Base-by-base conservation (phyloP, 2,329 filamentous ascomycete species). In the Penicillium sp. region DNA sequence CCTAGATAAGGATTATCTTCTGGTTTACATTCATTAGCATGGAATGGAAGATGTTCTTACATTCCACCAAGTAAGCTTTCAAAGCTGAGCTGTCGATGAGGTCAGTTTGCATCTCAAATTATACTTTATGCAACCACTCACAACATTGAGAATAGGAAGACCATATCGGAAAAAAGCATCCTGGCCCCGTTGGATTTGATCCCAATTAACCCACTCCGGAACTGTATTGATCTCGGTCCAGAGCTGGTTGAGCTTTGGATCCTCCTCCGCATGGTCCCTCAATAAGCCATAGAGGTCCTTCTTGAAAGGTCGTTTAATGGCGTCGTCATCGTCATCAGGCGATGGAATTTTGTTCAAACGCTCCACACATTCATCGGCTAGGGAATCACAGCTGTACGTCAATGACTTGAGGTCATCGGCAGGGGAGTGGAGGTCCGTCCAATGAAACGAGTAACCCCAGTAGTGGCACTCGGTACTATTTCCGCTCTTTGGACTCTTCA, bases 101-200 rank as follows among this genome's bases (percentile, higher is more conserved):
- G 44, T 61, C 25, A 57, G 50, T 53, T 33, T 13, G 6, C 2
- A 66, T 45, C 72, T 10, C 71, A 4, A 9, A 13, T 25, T 27
- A 23, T 38, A 17, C 15, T 23, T 8, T 17, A 12, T 51, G 17
- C n/a, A 12, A 9, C 29, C 10, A 68, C 71, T 63, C 38, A 73
- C 71, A 25, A 66, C 85, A 8, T 86, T 88, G 21, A 91, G 73
- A 23, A 83, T 83, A 0, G 88, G 84, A 0, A 85, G 86, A 19
- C 85, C 88, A 71, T 92, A 93, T 36, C 89, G 84, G 71, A 90
- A 92, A 68, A 92, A 91, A 0, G 91, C 83, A 64, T 89, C 84
- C 70, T 93, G 89, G 0, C 89, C 90, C 66, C 89, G 80, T 58
- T 82, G 79, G 55, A 93, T 87, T 68, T 91, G 88, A 2, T 82